Evolutionary conservation across 148 eudicot genomes (phyloP), one percentile per base, ranked within the genome.

Genomic region (Tetragonia tetragonoides): DNA sequence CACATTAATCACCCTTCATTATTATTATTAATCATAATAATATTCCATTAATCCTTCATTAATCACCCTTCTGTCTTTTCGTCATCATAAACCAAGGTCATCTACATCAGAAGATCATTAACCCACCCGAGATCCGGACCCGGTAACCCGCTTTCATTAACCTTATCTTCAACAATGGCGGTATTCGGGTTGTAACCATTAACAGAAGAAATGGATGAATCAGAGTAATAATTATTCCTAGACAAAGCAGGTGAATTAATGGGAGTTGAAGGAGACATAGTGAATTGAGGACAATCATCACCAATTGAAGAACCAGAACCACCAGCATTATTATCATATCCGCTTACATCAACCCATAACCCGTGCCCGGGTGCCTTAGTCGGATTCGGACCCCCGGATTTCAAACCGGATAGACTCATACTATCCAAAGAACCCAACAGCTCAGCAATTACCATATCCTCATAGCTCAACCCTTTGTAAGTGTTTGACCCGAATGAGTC

Each of bases 71-170:
- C 63, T 2, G n/a, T n/a, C n/a, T 68, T 37, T 40, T 68, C 74
- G 40, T 40, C 23, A 77, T 56, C 56, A 66, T 18, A 49, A 66
- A 34, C 47, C 37, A 68, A 7, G 34, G n/a, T n/a, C 41, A 67
- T 73, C 70, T 76, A 82, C 67, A 75, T 82, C 2, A 90, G 88
- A 20, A 92, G 90, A 75, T 92, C 97, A 83, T 92, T 90, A 67
- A 92, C 97, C 97, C 97, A 92, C 24, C 88, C 97, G 21, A 92
- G 80, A 90, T 92, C 94, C 20, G 97, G 97, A 18, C 91, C 87
- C 56, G 24, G 83, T 8, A 42, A 28, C 4, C 79, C 83, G 40
- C 63, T 81, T 12, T 79, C 87, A 23, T n/a, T 79, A 39, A 3
- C 61, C 61, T 75, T 81, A 24, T 83, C 85, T 15, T 85, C 88